phyloP scores from a whole-genome alignment of 805 yeast species.

The Wickerhamomyces hampshirensis region DNA sequence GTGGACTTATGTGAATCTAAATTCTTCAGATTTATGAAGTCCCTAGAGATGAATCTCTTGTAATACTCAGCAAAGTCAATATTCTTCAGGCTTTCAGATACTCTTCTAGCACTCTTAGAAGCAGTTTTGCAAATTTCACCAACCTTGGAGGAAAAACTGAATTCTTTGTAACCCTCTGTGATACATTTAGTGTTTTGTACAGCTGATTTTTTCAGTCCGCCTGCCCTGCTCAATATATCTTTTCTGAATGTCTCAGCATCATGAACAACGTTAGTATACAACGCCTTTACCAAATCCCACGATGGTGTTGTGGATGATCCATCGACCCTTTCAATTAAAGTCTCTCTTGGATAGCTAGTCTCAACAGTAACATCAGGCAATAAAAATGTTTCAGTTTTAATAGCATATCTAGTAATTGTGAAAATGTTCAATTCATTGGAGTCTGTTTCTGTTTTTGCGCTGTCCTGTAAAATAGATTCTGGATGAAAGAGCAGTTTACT shows the following conservation, averaged over 20 bases:
- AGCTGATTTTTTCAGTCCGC: no score
- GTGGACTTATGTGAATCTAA: no score
- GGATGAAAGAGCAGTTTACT: conserved; percentile 4
- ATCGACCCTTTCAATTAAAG: conserved; percentile 1
- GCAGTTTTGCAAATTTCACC: background rate
- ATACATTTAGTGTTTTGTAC: background rate
- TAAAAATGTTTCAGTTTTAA: conserved; percentile 15
- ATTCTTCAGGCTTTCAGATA: conserved; percentile 1
- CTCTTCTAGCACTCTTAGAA: background rate
- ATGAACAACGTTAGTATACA: conserved; percentile 5
- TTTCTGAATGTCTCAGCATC: conserved; percentile 4
- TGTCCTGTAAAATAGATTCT: no score
- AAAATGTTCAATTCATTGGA: conserved; percentile 1
- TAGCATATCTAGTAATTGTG: conserved; percentile 12
- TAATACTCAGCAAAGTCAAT: background rate
- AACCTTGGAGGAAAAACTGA: conserved; percentile 1
- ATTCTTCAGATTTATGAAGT: no score
- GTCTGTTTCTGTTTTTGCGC: no score
- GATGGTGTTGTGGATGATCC: conserved; percentile 6
- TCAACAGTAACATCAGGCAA: conserved; percentile 9
- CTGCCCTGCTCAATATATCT: background rate
- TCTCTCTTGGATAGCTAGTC: conserved; percentile 6
- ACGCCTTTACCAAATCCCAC: conserved; percentile 10
- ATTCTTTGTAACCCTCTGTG: conserved; percentile 1
- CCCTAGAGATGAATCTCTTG: no score